phyloP scores from a whole-genome alignment of 768 basidiomycete genomes.

The Calocera cornea region DNA sequence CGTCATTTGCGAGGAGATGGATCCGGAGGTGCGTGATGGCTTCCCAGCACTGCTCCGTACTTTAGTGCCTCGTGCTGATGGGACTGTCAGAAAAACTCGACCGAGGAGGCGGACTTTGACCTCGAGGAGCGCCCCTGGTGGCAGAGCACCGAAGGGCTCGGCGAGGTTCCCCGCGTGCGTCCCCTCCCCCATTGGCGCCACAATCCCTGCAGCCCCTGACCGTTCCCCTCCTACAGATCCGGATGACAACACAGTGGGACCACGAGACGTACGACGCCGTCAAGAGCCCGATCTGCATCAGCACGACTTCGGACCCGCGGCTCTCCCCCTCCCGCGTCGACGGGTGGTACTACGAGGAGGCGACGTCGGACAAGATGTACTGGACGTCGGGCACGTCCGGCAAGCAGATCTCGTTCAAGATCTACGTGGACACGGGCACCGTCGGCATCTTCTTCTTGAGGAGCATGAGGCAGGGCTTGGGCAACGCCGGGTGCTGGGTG shows the following conservation, averaged over 20 bases:
- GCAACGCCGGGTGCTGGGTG: slow-evolving; percentile 9
- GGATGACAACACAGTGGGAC: background rate
- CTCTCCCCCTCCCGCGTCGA: slow-evolving; percentile 3
- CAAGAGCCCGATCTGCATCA: background rate
- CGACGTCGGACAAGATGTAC: slow-evolving; percentile 6
- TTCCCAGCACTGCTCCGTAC: background rate
- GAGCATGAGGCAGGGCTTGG: slow-evolving; percentile 8
- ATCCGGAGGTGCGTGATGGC: background rate
- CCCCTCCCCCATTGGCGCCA: background rate
- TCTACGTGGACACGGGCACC: slow-evolving; percentile 3
- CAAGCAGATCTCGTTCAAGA: slow-evolving; percentile 4
- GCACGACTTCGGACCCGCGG: background rate
- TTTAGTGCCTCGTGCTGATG: no score
- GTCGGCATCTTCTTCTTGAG: slow-evolving; percentile 6
- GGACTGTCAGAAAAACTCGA: background rate
- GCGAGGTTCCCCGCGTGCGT: background rate
- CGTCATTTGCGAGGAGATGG: slow-evolving; percentile 4
- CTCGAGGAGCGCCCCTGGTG: background rate
- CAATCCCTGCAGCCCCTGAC: background rate
- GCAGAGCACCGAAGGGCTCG: background rate
- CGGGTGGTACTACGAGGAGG: background rate
- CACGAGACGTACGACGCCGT: background rate
- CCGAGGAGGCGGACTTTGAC: background rate
- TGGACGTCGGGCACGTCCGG: slow-evolving; percentile 1
- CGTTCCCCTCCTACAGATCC: background rate